Evolutionary conservation across 495 filamentous ascomycete species (phyloP).

Genomic region (Trichoderma reesei): DNA sequence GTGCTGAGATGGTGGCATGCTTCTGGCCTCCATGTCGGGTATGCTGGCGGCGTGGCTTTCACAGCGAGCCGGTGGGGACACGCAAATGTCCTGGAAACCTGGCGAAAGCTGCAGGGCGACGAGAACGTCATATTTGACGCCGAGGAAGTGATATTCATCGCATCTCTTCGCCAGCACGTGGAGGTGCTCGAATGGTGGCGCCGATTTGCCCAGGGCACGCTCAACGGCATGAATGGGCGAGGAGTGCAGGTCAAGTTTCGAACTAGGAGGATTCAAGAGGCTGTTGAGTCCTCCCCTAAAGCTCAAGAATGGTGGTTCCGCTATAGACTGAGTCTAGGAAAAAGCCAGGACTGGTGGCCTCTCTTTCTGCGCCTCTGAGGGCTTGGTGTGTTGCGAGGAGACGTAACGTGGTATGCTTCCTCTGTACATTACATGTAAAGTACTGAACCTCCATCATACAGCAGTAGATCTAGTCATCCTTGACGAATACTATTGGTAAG

Average conservation of each 20-base stretch:
- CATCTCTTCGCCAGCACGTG: conserved; percentile 78
- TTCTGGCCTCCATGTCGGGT: conserved; percentile 60
- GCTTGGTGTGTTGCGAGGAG: too few relatives aligned
- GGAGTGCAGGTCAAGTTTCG: conserved; percentile 70
- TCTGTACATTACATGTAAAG: too few relatives aligned
- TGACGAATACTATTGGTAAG: too few relatives aligned
- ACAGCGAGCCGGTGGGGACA: conserved; percentile 81
- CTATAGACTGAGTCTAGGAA: conserved; percentile 77
- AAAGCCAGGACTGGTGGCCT: conserved; percentile 91
- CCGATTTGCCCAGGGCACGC: conserved; percentile 49
- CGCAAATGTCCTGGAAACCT: conserved; percentile 71
- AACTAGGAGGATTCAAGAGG: conserved; percentile 91
- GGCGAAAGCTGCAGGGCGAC: conserved; percentile 65
- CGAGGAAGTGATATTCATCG: conserved; percentile 75
- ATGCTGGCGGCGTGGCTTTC: conserved; percentile 68
- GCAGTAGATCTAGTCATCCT: too few relatives aligned
- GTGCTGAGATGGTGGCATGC: conserved; percentile 77
- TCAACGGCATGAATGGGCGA: conserved; percentile 31
- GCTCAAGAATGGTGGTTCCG: conserved; percentile 83
- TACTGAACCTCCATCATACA: too few relatives aligned
- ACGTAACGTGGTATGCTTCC: too few relatives aligned
- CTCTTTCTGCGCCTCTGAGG: conserved; percentile 39
- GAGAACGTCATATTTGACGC: conserved; percentile 73
- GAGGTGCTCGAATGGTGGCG: conserved; percentile 91
- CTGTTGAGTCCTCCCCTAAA: conserved; percentile 73